phyloP scores from a whole-genome alignment of 495 filamentous ascomycete genomes.

The Oleoguttula mirabilis region DNA sequence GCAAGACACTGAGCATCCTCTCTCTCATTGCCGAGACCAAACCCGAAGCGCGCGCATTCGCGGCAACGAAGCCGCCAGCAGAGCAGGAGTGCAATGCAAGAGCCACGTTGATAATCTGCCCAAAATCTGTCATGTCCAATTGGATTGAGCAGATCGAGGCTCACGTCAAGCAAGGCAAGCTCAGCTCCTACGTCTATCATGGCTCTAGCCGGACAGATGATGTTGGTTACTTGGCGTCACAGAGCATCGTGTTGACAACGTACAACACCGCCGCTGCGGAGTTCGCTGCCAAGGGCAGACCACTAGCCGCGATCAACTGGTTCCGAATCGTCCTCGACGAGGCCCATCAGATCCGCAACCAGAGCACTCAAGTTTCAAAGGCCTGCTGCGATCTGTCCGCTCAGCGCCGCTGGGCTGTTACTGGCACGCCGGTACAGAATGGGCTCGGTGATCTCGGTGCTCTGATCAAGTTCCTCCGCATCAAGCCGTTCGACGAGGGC shows the following conservation, averaged over 20 bases:
- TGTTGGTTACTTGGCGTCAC: conserved; percentile 52
- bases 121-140: conserved; percentile 77
- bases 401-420: conserved; percentile 85
- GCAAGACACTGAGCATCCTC: conserved; percentile 84
- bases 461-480: conserved; percentile 75
- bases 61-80: conserved; percentile 31
- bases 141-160: conserved; percentile 83
- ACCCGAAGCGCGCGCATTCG: conserved; percentile 47
- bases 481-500: conserved; percentile 77
- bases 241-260: conserved; percentile 81
- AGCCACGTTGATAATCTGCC: conserved; percentile 79
- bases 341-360: conserved; percentile 85
- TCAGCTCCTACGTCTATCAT: conserved; percentile 73
- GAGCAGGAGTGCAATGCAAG: conserved; percentile 48
- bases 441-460: conserved; percentile 81
- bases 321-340: conserved; percentile 95
- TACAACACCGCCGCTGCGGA: conserved; percentile 82
- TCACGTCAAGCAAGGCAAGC: conserved; percentile 51
- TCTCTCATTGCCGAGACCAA: conserved; percentile 58
- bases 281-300: conserved; percentile 40
- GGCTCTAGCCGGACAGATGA: conserved; percentile 60
- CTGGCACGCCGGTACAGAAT: conserved; percentile 85
- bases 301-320: conserved; percentile 69
- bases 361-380: conserved; percentile 64
- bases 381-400: conserved; percentile 73